Evolutionary conservation across 345 rosid species (phyloP), one percentile per base, ranked within the genome.

Genomic region (Brassica nigra): DNA sequence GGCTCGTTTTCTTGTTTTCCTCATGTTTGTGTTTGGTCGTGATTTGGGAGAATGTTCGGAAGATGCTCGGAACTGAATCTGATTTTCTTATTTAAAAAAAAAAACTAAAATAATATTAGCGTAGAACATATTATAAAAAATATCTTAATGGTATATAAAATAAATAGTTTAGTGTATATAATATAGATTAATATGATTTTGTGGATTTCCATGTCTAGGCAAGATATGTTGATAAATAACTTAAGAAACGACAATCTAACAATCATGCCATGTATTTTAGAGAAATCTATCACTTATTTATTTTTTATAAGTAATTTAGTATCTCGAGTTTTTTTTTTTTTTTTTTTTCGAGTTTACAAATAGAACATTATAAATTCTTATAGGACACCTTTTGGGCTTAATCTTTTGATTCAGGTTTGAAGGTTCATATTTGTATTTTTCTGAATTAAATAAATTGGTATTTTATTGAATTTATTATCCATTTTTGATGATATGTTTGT

Each of bases 261-360:
- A 74, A 79, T 79, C 75, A 74, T 49, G 73, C 58, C 78, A 68
- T 79, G 82, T 74, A 59, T 74, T 73, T 49, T 62, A 18, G 69
- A 44, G 42, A 74, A 67, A 27, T 74, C 66, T 68, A 68, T 16
- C 62, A 47, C 42, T 20, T 57, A 2, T 8, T 68, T 4, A 4
- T 14, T 0, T 62, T 5, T 18, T 27, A 16, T 12, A 30, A 55
- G 2, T n/a, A 55, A 12, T 61, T 11, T 61, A 76, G 54, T 14
- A 20, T 76, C 52, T 76, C 68, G 74, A 76, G 33, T 69, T 44
- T 27, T n/a, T n/a, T n/a, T n/a, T n/a, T n/a, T n/a, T n/a, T n/a
- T n/a, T n/a, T n/a, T n/a, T n/a, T n/a, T n/a, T 76, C 68, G 74
- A 76, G 33, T 69, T 44, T 27, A 6, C 37, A 15, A 27, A 23